Conservation (phyloP, 2,329 filamentous ascomycete genomes). For the Neofusicoccum kwambonambiense region DNA sequence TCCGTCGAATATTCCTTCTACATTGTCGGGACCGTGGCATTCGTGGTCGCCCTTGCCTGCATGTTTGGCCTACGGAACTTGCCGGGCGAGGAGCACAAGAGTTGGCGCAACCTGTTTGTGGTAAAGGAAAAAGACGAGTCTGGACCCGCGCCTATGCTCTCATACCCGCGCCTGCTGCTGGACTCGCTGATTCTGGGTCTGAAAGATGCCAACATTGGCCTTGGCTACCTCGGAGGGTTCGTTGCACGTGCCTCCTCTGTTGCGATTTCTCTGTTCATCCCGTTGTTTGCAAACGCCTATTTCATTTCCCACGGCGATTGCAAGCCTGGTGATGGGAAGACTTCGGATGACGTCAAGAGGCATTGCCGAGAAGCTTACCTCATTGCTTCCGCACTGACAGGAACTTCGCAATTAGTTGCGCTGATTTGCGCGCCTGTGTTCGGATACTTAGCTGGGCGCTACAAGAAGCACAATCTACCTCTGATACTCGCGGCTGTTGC, state of each 20-base stretch:
- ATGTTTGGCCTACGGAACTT: slow-evolving; percentile 70
- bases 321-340: slow-evolving; percentile 45
- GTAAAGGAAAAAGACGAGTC: slow-evolving; percentile 23
- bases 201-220: slow-evolving; percentile 71
- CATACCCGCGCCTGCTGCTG: slow-evolving; percentile 44
- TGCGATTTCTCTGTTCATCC: slow-evolving; percentile 91
- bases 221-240: slow-evolving; percentile 87
- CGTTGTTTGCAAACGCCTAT: slow-evolving; percentile 87
- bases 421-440: slow-evolving; percentile 83
- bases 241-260: slow-evolving; percentile 93
- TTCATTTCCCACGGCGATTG: slow-evolving; percentile 82
- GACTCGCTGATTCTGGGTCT: slow-evolving; percentile 61
- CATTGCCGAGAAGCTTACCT: slow-evolving; percentile 86
- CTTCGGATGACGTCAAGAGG: slow-evolving; percentile 67
- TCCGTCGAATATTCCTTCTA: slow-evolving; percentile 87
- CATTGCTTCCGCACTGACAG: slow-evolving; percentile 81
- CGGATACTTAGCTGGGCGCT: slow-evolving; percentile 75
- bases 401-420: slow-evolving; percentile 82
- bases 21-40: slow-evolving; percentile 70
- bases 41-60: slow-evolving; percentile 72
- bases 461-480: slow-evolving; percentile 64
- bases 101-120: slow-evolving; percentile 51
- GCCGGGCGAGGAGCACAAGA: slow-evolving; percentile 75
- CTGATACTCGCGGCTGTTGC: slow-evolving; percentile 68
- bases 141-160: slow-evolving; percentile 52